Conservation (phyloP, 2,329 filamentous ascomycete species). For the Claviceps paspali region DNA sequence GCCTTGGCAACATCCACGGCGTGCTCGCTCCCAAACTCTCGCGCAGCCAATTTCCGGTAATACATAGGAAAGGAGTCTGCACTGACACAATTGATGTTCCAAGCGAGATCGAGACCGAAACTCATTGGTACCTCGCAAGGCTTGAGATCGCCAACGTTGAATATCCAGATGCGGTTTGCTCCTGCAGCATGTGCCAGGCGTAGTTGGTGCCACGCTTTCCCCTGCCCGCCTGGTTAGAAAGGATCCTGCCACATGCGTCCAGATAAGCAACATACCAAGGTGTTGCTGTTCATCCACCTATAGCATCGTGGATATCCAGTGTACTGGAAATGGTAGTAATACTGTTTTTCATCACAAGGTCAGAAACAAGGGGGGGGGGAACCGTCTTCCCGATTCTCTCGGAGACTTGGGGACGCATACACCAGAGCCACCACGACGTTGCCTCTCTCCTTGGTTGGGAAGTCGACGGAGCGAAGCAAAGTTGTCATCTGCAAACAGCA, state of each 20-base stretch:
- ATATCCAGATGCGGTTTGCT: constrained; percentile 43
- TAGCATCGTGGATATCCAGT: constrained; percentile 45
- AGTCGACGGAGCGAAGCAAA: constrained; percentile 44
- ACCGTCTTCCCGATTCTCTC: no score
- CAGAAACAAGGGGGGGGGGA: background rate
- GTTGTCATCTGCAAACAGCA: constrained; percentile 50
- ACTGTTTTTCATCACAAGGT: constrained; percentile 11
- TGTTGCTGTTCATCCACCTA: constrained; percentile 48
- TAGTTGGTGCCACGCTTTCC: constrained; percentile 33
- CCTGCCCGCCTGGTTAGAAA: constrained; percentile 9
- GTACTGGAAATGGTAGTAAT: constrained; percentile 44
- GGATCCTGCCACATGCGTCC: background rate
- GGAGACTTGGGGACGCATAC: constrained; percentile 21
- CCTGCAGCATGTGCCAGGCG: constrained; percentile 31
- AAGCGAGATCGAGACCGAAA: constrained; percentile 41
- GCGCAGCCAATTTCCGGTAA: constrained; percentile 28
- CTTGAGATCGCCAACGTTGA: constrained; percentile 49
- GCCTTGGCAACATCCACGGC: constrained; percentile 31
- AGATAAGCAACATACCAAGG: constrained; percentile 22
- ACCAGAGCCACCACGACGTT: constrained; percentile 39
- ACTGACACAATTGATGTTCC: constrained; percentile 33
- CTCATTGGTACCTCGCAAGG: constrained; percentile 39
- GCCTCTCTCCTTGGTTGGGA: constrained; percentile 35
- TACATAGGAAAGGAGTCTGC: constrained; percentile 24
- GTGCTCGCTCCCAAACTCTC: constrained; percentile 33